phyloP scores from a whole-genome alignment of 768 basidiomycete species.

The Jaapia argillacea region DNA sequence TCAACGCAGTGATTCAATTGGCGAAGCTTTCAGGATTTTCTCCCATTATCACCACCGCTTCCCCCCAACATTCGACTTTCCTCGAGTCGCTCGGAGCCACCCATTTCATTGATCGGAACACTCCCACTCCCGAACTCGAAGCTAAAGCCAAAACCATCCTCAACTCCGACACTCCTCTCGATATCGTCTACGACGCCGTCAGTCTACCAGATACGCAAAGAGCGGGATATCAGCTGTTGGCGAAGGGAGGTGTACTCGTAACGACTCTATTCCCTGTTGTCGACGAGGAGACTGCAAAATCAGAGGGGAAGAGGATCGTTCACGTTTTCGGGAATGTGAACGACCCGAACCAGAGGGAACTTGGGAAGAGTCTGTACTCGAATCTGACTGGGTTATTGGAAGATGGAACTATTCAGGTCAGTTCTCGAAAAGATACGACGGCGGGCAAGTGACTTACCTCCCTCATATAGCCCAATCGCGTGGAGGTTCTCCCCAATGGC shows the following conservation, averaged over 20 bases:
- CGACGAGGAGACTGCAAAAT: constrained; percentile 6
- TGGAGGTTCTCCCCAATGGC: constrained; percentile 17
- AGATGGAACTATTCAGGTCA: constrained; percentile 14
- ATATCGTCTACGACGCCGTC: constrained; percentile 10
- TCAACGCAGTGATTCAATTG: constrained; percentile 12
- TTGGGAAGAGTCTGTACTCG: constrained; percentile 11
- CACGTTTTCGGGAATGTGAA: constrained; percentile 9
- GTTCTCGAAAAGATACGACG: neutral
- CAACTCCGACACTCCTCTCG: constrained; percentile 6
- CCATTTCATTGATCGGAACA: constrained; percentile 11
- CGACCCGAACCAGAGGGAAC: constrained; percentile 5
- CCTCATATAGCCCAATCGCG: constrained; percentile 12
- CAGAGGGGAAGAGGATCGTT: constrained; percentile 8
- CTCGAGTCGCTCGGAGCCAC: constrained; percentile 15
- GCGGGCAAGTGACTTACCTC: neutral
- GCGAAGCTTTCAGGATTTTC: constrained; percentile 13
- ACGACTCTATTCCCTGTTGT: neutral
- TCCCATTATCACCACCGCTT: constrained; percentile 9
- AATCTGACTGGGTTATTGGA: constrained; percentile 12
- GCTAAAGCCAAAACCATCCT: neutral
- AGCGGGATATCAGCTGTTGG: constrained; percentile 8
- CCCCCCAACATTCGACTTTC: constrained; percentile 9
- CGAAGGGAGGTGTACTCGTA: constrained; percentile 8
- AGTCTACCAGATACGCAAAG: constrained; percentile 6
- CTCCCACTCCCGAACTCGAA: neutral